phyloP scores from a whole-genome alignment of 116 monocot species.

The Iris pallida region DNA sequence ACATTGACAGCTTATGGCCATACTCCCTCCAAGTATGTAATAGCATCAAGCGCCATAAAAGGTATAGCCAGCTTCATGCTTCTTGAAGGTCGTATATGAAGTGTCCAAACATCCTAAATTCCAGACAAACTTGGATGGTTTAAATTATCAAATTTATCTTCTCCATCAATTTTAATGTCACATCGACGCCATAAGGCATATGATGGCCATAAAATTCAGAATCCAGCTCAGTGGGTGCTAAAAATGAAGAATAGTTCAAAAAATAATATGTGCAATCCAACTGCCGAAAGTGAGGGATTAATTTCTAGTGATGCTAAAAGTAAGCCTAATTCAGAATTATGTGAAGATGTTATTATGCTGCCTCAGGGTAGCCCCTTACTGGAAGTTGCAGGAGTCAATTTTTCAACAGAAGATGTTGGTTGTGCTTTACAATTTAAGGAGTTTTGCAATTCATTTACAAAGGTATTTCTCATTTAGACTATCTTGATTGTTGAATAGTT shows the following conservation, averaged over 20 bases:
- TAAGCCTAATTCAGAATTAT: constrained; percentile 11
- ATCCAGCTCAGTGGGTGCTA: too few species aligned
- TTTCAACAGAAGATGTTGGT: constrained; percentile 51
- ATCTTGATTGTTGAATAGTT: background rate
- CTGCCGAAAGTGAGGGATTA: background rate
- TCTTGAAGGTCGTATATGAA: too few species aligned
- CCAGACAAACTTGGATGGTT: too few species aligned
- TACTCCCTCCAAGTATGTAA: too few species aligned
- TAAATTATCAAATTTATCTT: too few species aligned
- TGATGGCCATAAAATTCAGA: too few species aligned
- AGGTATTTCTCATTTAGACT: constrained; percentile 34
- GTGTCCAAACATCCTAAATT: too few species aligned
- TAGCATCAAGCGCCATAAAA: too few species aligned
- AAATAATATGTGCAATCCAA: background rate
- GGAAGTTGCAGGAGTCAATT: constrained; percentile 43
- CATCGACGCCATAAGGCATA: too few species aligned
- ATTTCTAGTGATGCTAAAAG: background rate
- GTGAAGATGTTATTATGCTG: constrained; percentile 21
- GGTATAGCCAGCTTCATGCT: too few species aligned
- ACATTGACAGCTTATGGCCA: too few species aligned
- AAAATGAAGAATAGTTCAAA: background rate
- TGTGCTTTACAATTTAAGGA: constrained; percentile 74
- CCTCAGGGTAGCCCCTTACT: constrained; percentile 43
- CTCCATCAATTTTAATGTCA: too few species aligned
- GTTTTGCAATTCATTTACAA: constrained; percentile 61